These are phyloP conservation scores for Sporodiniella umbellata DNA, from an alignment of 371 early-diverging fungal species.

Conservation along the genomic window DNA sequence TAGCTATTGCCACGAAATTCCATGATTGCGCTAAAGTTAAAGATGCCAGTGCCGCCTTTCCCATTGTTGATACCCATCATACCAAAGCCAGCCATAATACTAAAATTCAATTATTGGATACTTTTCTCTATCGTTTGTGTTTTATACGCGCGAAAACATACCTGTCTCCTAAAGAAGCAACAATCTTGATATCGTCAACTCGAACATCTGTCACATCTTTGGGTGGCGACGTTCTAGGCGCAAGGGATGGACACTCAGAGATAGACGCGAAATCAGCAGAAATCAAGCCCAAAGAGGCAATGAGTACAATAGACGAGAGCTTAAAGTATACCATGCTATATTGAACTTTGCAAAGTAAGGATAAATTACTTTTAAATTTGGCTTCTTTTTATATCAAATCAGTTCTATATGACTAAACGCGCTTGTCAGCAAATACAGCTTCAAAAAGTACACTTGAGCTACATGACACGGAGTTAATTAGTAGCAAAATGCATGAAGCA, in stretches of 20 bases:
- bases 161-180: constrained; percentile 24
- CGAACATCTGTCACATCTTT: constrained; percentile 24
- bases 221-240: constrained; percentile 5
- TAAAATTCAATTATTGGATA: neutral
- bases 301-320: neutral
- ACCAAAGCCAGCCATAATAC: constrained; percentile 29
- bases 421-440: too few relatives aligned
- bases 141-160: too few relatives aligned
- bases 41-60: constrained; percentile 8
- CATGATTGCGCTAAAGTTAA: constrained; percentile 11
- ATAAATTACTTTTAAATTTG: too few relatives aligned
- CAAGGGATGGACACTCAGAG: constrained; percentile 14
- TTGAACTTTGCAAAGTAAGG: neutral
- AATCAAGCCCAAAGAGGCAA: neutral
- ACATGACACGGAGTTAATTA: too few relatives aligned
- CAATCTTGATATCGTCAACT: constrained; percentile 25
- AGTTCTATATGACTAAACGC: too few relatives aligned
- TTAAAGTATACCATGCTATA: neutral
- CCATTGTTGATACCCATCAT: constrained; percentile 21
- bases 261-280: constrained; percentile 4
- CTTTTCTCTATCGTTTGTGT: neutral
- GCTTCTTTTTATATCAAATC: too few relatives aligned
- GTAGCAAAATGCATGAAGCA: too few relatives aligned
- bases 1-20: constrained; percentile 36
- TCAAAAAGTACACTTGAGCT: too few relatives aligned